phyloP scores from a whole-genome alignment of 371 early-diverging fungal species.

The Apophysomyces trapeziformis region DNA sequence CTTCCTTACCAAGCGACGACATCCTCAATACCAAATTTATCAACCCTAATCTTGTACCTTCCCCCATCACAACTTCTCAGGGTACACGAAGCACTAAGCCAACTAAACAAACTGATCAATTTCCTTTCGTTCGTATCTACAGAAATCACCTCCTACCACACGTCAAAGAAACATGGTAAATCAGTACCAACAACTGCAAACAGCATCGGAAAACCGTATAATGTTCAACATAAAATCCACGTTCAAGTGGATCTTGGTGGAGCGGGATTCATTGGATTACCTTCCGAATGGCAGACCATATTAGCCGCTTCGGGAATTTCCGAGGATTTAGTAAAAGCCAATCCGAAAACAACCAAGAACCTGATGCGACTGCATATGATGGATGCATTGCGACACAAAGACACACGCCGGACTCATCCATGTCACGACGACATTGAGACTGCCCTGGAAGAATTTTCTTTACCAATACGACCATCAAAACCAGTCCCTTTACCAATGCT shows the following conservation, averaged over 20 bases:
- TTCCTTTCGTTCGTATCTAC: slow-evolving; percentile 1
- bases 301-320: slow-evolving; percentile 41
- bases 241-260: slow-evolving; percentile 45
- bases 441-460: slow-evolving; percentile 23
- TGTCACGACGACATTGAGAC: slow-evolving; percentile 19
- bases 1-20: slow-evolving; percentile 56
- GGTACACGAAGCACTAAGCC: slow-evolving; percentile 4
- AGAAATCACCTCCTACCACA: slow-evolving; percentile 1
- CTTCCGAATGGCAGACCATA: slow-evolving; percentile 44
- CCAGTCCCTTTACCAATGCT: slow-evolving; percentile 27
- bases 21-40: slow-evolving; percentile 56
- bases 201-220: slow-evolving; percentile 55
- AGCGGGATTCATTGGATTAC: slow-evolving; percentile 48
- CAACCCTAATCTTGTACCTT: slow-evolving; percentile 58
- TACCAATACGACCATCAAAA: slow-evolving; percentile 45
- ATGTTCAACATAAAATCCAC: slow-evolving; percentile 55
- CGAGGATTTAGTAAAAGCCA: slow-evolving; percentile 57
- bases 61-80: slow-evolving; percentile 16
- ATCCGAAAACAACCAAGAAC: slow-evolving; percentile 55
- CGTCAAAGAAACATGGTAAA: slow-evolving; percentile 1
- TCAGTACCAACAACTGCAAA: slow-evolving; percentile 5
- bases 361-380: slow-evolving; percentile 62
- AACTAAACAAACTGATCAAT: background rate
- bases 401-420: slow-evolving; percentile 7
- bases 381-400: slow-evolving; percentile 39